Conservation (phyloP, 2,329 filamentous ascomycete genomes). For the Scytalidium sp. region DNA sequence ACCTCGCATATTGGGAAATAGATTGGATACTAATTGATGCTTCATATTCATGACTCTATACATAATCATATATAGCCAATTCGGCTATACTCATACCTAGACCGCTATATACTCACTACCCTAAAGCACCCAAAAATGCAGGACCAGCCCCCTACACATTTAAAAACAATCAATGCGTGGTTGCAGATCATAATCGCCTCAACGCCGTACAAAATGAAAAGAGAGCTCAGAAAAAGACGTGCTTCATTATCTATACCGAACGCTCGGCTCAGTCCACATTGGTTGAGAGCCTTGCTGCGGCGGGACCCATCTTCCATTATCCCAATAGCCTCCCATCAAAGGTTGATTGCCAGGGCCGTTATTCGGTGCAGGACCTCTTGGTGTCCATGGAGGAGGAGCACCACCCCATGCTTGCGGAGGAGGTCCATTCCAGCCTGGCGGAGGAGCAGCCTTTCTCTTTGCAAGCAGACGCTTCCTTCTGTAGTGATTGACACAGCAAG, state of each 20-base stretch:
- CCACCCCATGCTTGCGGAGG: neutral
- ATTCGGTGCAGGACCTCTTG: too few species aligned
- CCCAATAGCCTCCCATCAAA: neutral
- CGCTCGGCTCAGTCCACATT: neutral
- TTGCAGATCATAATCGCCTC: neutral
- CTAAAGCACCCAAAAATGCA: neutral
- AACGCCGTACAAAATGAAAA: neutral
- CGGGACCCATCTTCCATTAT: neutral
- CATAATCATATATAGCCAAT: neutral
- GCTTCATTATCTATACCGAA: neutral
- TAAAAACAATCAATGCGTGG: neutral
- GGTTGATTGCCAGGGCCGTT: too few species aligned
- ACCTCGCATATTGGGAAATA: neutral
- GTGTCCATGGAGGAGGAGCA: neutral
- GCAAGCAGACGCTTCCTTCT: constrained; percentile 20
- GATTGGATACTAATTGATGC: neutral
- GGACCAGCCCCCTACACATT: neutral
- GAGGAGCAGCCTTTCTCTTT: constrained; percentile 5
- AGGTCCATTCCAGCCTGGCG: constrained; percentile 7
- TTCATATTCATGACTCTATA: neutral
- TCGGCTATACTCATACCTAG: neutral
- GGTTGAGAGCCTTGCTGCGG: neutral
- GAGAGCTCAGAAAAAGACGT: neutral
- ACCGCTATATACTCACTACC: neutral
- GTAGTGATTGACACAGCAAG: constrained; percentile 61